phyloP scores from a whole-genome alignment of 2,329 filamentous ascomycete species.

The Calonectria honghensis region DNA sequence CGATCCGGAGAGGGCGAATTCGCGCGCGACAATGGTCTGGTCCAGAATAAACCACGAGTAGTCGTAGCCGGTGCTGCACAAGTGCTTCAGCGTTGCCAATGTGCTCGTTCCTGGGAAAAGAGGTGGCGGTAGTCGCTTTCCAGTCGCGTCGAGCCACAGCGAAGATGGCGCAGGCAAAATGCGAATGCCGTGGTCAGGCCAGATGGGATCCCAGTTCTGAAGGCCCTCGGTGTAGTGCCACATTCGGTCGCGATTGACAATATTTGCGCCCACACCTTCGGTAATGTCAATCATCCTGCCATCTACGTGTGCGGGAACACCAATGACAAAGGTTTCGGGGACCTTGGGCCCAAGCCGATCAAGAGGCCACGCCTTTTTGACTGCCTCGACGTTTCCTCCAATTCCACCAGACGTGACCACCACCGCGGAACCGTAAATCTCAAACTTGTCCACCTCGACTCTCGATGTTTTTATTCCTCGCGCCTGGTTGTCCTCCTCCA shows the following conservation, averaged over 20 bases:
- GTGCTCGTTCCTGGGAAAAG: constrained; percentile 76
- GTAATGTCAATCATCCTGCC: constrained; percentile 77
- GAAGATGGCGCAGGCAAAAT: constrained; percentile 77
- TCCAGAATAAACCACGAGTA: constrained; percentile 79
- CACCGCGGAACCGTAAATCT: constrained; percentile 71
- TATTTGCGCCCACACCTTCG: constrained; percentile 69
- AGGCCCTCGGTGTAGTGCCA: constrained; percentile 81
- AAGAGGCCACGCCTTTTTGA: constrained; percentile 75
- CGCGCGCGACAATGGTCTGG: constrained; percentile 75
- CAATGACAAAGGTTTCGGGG: constrained; percentile 74
- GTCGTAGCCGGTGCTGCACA: constrained; percentile 76
- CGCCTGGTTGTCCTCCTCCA: constrained; percentile 69
- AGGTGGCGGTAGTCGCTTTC: constrained; percentile 74
- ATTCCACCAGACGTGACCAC: constrained; percentile 76
- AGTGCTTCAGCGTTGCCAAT: constrained; percentile 74
- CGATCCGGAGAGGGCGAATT: constrained; percentile 77
- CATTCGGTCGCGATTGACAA: constrained; percentile 79
- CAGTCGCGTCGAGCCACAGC: constrained; percentile 77
- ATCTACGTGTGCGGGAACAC: constrained; percentile 79
- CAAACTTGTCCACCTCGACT: constrained; percentile 70
- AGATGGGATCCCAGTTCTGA: constrained; percentile 77
- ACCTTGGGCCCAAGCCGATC: constrained; percentile 74
- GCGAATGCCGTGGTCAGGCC: constrained; percentile 77
- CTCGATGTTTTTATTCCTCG: constrained; percentile 73
- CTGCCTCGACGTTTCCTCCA: constrained; percentile 76